phyloP scores from a whole-genome alignment of 1,139 yeast genomes.

The Saccharomyces hybrid region DNA sequence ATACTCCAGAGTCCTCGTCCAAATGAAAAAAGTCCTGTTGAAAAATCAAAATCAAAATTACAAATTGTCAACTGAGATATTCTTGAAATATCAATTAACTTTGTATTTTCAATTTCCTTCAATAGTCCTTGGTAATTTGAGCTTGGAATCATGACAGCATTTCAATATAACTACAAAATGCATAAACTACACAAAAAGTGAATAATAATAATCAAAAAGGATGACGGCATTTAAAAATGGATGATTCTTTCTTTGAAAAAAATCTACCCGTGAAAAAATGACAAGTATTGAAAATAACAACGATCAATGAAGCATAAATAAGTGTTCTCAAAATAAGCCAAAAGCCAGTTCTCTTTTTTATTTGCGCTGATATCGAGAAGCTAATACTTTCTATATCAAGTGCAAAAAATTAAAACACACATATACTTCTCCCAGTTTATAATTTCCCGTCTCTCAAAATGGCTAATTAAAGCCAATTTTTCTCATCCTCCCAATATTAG shows the following conservation, averaged over 20 bases:
- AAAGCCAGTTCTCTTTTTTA: background rate
- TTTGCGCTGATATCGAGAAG: background rate
- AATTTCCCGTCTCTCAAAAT: background rate
- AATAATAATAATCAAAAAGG: background rate
- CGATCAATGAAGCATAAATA: background rate
- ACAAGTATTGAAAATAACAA: background rate
- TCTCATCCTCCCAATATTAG: constrained; percentile 1
- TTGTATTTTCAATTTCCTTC: background rate
- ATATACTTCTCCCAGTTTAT: background rate
- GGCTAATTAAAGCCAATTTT: background rate
- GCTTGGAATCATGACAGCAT: background rate
- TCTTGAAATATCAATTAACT: background rate
- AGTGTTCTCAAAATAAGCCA: background rate
- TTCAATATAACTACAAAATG: constrained; percentile 1
- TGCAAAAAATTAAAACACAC: background rate
- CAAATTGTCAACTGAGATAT: background rate
- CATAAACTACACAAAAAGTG: constrained; percentile 7
- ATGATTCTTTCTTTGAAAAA: background rate
- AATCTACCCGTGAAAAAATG: background rate
- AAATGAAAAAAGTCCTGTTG: background rate
- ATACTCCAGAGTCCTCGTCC: background rate
- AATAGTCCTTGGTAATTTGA: background rate
- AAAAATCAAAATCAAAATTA: no score
- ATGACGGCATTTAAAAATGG: background rate
- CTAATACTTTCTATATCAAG: background rate